These are phyloP conservation scores for Globomyces pollinis-pini DNA, from an alignment of 192 early-diverging fungal genomes.

Conservation along the genomic window DNA sequence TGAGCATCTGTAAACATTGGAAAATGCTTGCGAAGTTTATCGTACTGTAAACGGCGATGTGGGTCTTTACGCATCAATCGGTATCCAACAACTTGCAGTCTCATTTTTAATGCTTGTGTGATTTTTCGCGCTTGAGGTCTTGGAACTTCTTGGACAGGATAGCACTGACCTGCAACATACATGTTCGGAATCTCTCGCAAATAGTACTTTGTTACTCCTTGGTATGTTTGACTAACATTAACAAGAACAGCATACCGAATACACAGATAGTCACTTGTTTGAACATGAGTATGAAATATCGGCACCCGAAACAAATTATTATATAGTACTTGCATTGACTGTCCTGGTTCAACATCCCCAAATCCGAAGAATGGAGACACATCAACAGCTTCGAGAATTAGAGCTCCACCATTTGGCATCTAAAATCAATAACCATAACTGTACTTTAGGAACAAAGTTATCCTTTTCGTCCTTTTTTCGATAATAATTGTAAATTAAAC, in stretches of 20 bases:
- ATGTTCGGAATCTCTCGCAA: constrained; percentile 73
- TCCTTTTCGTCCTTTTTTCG: constrained; percentile 82
- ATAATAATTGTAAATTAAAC: constrained; percentile 90
- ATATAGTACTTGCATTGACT: constrained; percentile 78
- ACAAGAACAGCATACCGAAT: no score
- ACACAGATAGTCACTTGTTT: constrained; percentile 76
- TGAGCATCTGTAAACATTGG: constrained; percentile 80
- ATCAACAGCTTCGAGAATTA: constrained; percentile 80
- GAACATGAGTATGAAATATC: constrained; percentile 65
- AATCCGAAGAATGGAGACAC: constrained; percentile 90
- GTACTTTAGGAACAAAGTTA: constrained; percentile 60
- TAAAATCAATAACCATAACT: no score
- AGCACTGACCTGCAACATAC: constrained; percentile 87
- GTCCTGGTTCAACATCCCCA: constrained; percentile 88
- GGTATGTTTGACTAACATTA: constrained; percentile 65
- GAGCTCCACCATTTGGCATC: constrained; percentile 73
- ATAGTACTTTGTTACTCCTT: constrained; percentile 77
- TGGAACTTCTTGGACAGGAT: constrained; percentile 89
- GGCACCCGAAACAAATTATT: constrained; percentile 96
- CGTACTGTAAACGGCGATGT: constrained; percentile 65
- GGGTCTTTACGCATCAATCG: constrained; percentile 79
- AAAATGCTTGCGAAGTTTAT: constrained; percentile 70
- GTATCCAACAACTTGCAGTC: constrained; percentile 83
- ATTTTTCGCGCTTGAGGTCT: constrained; percentile 90
- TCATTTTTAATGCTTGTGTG: constrained; percentile 73